Conservation (phyloP, 768 basidiomycete species). For the Kwoniella heveanensis region DNA sequence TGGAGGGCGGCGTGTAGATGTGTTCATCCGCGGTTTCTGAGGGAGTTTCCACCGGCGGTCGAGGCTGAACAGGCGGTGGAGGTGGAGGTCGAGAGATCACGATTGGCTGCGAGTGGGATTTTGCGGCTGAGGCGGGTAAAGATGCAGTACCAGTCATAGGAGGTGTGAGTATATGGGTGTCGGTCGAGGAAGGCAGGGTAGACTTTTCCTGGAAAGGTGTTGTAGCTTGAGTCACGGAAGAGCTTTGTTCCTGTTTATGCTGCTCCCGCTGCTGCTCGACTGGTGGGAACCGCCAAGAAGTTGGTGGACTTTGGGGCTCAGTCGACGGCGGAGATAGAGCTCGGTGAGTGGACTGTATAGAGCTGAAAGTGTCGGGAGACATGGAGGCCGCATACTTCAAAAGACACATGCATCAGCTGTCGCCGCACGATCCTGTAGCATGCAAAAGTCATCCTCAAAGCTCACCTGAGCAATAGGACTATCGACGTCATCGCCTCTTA, state of each 20-base stretch:
- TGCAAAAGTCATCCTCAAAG: not conserved
- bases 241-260: not conserved
- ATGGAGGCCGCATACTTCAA: constrained; percentile 11
- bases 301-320: constrained; percentile 18
- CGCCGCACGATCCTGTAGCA: no score
- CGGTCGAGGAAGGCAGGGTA: constrained; percentile 8
- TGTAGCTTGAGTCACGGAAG: not conserved
- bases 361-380: constrained; percentile 10
- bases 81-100: constrained; percentile 13
- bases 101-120: constrained; percentile 6
- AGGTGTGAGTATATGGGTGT: constrained; percentile 22
- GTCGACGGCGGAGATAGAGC: constrained; percentile 14
- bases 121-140: constrained; percentile 2
- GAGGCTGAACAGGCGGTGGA: constrained; percentile 6
- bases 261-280: not conserved
- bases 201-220: constrained; percentile 13
- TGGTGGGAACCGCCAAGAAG: constrained; percentile 22
- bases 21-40: constrained; percentile 23
- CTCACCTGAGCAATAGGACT: constrained; percentile 26
- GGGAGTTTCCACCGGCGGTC: constrained; percentile 11
- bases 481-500: constrained; percentile 21
- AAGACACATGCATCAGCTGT: not conserved
- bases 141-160: constrained; percentile 8
- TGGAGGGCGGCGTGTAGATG: constrained; percentile 17
- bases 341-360: not conserved